phyloP scores from a whole-genome alignment of 106 monocot genomes.

The Dendrobium chrysotoxum region DNA sequence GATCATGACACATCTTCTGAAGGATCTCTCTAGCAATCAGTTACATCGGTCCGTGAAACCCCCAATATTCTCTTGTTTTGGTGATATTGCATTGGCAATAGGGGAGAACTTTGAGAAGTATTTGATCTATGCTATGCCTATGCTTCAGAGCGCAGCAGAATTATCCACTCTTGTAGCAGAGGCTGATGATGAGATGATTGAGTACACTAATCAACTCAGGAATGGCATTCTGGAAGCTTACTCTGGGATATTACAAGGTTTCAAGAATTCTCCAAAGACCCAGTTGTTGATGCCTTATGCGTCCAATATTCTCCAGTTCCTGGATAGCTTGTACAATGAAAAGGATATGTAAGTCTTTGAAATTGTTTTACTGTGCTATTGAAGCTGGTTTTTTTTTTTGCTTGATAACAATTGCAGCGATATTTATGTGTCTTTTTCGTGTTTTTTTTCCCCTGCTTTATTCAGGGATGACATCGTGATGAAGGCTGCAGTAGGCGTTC shows the following conservation, averaged over 20 bases:
- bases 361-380: no score
- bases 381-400: not conserved
- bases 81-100: conserved; percentile 85
- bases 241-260: conserved; percentile 93
- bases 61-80: conserved; percentile 95
- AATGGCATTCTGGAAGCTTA: conserved; percentile 90
- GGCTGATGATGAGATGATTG: conserved; percentile 81
- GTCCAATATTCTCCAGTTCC: conserved; percentile 66
- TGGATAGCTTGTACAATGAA: conserved; percentile 69
- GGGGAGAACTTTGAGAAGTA: conserved; percentile 93
- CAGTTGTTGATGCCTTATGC: conserved; percentile 73
- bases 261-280: conserved; percentile 77
- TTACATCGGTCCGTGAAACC: conserved; percentile 92
- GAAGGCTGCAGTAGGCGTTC: conserved; percentile 80
- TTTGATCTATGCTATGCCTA: conserved; percentile 79
- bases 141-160: conserved; percentile 93
- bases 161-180: conserved; percentile 40
- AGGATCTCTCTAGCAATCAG: conserved; percentile 71
- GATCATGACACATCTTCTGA: conserved; percentile 89
- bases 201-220: conserved; percentile 87
- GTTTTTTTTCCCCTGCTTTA: conserved; percentile 5
- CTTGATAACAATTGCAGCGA: not conserved
- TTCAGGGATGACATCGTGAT: conserved; percentile 85
- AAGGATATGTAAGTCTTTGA: conserved; percentile 78
- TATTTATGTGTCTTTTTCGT: not conserved